These are phyloP conservation scores for Picochlorum costavermella DNA, from an alignment of 139 green algal species.

Conservation along the genomic window DNA sequence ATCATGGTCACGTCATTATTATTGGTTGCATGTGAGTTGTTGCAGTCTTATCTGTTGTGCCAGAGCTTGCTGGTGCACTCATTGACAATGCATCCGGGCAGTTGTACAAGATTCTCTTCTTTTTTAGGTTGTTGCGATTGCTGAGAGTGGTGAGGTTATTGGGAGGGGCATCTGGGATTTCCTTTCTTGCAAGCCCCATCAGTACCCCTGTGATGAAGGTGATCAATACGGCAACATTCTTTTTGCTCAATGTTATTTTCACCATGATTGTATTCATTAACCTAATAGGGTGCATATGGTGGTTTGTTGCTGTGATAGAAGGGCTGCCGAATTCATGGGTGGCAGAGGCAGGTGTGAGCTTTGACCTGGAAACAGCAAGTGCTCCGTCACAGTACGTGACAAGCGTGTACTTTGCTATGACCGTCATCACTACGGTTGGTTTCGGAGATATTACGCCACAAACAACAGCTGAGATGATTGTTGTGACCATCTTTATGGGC, in stretches of 20 bases:
- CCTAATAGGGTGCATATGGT: constrained; percentile 9
- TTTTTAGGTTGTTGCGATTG: constrained; percentile 9
- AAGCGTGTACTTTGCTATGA: constrained; percentile 9
- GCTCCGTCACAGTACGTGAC: constrained; percentile 2
- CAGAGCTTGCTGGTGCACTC: background rate
- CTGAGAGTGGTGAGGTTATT: constrained; percentile 7
- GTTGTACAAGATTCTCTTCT: background rate
- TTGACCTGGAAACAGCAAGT: background rate
- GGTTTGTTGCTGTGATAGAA: constrained; percentile 8
- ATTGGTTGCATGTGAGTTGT: too few species aligned
- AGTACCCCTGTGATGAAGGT: background rate
- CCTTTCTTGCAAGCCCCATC: background rate
- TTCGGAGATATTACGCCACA: constrained; percentile 13
- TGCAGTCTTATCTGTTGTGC: constrained; percentile 5
- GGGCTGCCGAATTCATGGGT: constrained; percentile 6
- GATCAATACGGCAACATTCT: constrained; percentile 6
- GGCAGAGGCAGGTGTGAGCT: background rate
- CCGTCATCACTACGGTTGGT: constrained; percentile 13
- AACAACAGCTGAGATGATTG: constrained; percentile 5
- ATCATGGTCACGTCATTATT: background rate
- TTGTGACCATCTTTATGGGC: constrained; percentile 1
- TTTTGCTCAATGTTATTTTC: constrained; percentile 3
- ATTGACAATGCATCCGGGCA: background rate
- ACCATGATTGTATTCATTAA: constrained; percentile 4
- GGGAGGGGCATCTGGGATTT: background rate